Evolutionary conservation across 176 grass and related monocot species (phyloP).

Genomic region (Tillandsia fasciculata): DNA sequence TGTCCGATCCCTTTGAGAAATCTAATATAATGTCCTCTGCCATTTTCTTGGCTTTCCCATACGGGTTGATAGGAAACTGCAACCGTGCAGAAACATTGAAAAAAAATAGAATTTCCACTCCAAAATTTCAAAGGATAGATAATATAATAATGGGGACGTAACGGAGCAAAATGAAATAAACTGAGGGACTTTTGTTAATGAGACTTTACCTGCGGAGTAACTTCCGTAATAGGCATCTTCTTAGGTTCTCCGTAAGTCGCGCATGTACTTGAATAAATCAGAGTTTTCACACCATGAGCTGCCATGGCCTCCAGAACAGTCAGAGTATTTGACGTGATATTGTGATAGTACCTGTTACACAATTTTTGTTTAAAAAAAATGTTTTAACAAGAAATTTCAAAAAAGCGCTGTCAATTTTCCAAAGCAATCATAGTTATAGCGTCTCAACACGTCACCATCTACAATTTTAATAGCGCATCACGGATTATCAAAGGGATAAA

Average conservation of each 20-base stretch:
- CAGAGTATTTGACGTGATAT: slow-evolving; percentile 91
- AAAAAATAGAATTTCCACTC: not conserved
- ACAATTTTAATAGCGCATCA: not conserved
- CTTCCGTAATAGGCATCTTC: slow-evolving; percentile 88
- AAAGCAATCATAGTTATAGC: not conserved
- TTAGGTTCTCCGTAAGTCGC: slow-evolving; percentile 95
- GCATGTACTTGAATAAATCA: slow-evolving; percentile 96
- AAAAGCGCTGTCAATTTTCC: not conserved
- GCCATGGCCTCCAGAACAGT: slow-evolving; percentile 82
- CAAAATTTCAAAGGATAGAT: too few relatives aligned
- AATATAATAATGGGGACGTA: too few relatives aligned
- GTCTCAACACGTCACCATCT: not conserved
- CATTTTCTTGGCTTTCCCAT: slow-evolving; percentile 98
- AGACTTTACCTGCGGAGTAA: slow-evolving; percentile 63
- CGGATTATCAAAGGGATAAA: not conserved
- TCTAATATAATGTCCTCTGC: slow-evolving; percentile 95
- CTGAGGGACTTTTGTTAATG: not conserved
- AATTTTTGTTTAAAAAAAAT: not conserved
- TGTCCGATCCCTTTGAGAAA: slow-evolving; percentile 72
- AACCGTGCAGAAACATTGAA: slow-evolving; percentile 9
- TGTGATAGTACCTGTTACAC: slow-evolving; percentile 86
- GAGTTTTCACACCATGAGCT: slow-evolving; percentile 70
- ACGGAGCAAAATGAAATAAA: too few relatives aligned
- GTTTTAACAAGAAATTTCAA: not conserved
- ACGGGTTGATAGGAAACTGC: slow-evolving; percentile 89